phyloP scores from a whole-genome alignment of 805 yeast species.

The Jamesozyma hellenica region DNA sequence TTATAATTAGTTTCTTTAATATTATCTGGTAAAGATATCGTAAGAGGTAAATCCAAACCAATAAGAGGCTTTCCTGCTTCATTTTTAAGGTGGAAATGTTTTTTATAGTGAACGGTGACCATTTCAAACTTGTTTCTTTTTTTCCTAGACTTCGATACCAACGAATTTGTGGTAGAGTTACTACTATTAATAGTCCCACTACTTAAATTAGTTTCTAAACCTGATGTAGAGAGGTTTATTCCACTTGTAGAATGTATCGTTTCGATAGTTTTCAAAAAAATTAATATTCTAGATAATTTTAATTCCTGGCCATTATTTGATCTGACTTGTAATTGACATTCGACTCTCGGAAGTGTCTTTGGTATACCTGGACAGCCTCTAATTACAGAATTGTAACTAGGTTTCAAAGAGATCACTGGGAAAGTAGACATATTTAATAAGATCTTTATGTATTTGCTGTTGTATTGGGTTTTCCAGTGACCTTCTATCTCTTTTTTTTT shows the following conservation, averaged over 20 bases:
- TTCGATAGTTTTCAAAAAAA: constrained; percentile 43
- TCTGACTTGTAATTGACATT: constrained; percentile 46
- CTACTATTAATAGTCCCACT: not conserved
- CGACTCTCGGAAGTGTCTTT: constrained; percentile 48
- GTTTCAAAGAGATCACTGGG: constrained; percentile 34
- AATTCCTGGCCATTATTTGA: constrained; percentile 41
- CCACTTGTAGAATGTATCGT: constrained; percentile 27
- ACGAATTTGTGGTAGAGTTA: not conserved
- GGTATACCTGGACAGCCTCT: constrained; percentile 65
- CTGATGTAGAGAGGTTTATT: not conserved
- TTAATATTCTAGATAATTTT: constrained; percentile 37
- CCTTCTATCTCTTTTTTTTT: not conserved
- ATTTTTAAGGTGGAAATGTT: constrained; percentile 18
- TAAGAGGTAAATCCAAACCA: constrained; percentile 50
- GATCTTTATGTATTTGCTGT: not conserved
- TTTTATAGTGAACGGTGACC: constrained; percentile 25
- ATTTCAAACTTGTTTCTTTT: constrained; percentile 18
- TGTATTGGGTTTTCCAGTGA: not conserved
- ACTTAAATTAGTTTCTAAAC: not conserved
- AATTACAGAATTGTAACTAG: constrained; percentile 44
- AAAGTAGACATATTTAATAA: constrained; percentile 10
- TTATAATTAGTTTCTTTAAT: constrained; percentile 44
- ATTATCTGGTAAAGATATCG: constrained; percentile 46
- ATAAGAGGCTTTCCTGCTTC: constrained; percentile 25
- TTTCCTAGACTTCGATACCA: constrained; percentile 1